Base-by-base conservation (phyloP, 495 filamentous ascomycete genomes). In the Penicilliopsis zonata region DNA sequence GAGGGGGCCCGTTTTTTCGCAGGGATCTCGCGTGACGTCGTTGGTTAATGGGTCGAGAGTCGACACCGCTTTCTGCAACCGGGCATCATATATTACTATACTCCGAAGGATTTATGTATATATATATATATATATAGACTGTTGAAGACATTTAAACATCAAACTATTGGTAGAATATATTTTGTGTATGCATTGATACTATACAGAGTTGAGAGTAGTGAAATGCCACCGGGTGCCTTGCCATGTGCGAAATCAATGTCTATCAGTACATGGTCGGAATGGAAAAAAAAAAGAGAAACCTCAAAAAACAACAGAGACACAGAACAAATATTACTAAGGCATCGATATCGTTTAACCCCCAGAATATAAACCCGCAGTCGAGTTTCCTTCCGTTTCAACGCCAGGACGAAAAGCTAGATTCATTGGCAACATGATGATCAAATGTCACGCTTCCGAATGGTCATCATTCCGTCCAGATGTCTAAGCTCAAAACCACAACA, bases 11-110 rank as follows among this genome's bases (percentile, higher is more conserved):
- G 34, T 43, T 41, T 46, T 50, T 46, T 44, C 6, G 9, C 18
- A 42, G 24, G 28, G 31, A 51, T 51, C 52, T 53, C 49, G 50
- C 52, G 60, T 64, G 60, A 64, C 60, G 60, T 64, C 56, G 58
- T 57, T 52, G 46, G 43, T 41, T 44, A 40, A 45, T 28, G 31
- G 17, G 14, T 16, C 18, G 25, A 32, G 21, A 25, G 28, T 30
- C 26, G 18, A 17, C 29, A 13, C 31, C 20, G 32, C 31, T 43
- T 40, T 28, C 47, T 50, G 44, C 47, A 47, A 48, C 10, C 10
- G 25, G 3, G 10, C 3, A 27, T 5, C 5, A 27, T 27, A 9
- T 13, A 27, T 5, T 13, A 13, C 14, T 12, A 4, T 12, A 27
- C 4, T 27, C n/a, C n/a, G 4, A 27, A 27, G 25, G 14, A 9